Evolutionary conservation across 768 basidiomycete genomes (phyloP).

Genomic region (Suillus spraguei): DNA sequence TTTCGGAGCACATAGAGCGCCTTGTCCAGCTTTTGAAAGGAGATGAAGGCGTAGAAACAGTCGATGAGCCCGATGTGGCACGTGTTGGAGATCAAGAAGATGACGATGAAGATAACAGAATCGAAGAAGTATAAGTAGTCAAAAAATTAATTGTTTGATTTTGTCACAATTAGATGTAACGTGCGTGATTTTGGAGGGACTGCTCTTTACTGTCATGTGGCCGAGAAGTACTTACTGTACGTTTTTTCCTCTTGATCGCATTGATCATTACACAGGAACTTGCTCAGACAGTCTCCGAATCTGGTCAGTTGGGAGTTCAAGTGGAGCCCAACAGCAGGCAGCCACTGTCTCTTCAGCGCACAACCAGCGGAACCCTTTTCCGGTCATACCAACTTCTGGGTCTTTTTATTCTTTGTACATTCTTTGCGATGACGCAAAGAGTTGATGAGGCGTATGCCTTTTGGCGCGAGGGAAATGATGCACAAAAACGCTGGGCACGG

Average conservation of each 20-base stretch:
- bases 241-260: background rate
- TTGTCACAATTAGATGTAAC: background rate
- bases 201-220: background rate
- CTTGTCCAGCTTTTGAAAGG: conserved; percentile 86
- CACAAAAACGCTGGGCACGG: conserved; percentile 3
- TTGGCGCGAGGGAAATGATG: background rate
- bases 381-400: background rate
- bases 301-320: background rate
- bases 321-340: background rate
- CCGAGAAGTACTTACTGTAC: background rate
- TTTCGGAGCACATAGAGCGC: conserved; percentile 85
- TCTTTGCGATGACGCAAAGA: background rate
- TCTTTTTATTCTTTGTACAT: background rate
- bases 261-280: background rate
- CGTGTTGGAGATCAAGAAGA: conserved; percentile 25
- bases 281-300: background rate
- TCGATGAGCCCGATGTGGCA: conserved; percentile 38
- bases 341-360: background rate
- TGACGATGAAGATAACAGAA: conserved; percentile 61
- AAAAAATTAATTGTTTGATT: background rate
- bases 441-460: background rate
- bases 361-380: background rate
- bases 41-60: conserved; percentile 60
- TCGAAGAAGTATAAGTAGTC: conserved; percentile 67
- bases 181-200: background rate